phyloP scores from a whole-genome alignment of 768 basidiomycete genomes.

The Auricularia sp. region DNA sequence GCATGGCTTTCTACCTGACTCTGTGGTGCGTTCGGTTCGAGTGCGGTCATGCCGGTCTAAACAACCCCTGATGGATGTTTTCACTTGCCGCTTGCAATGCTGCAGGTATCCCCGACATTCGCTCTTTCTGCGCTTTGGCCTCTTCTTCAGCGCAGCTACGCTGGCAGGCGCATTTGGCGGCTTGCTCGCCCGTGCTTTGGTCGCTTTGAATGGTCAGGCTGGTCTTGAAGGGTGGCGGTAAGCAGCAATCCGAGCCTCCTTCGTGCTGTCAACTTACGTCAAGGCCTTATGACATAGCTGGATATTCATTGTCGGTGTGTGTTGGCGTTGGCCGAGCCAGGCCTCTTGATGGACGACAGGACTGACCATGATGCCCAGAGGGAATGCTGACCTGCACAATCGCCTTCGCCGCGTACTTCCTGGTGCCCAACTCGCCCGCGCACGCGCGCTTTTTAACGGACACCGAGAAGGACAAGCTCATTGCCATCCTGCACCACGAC shows the following conservation, averaged over 20 bases:
- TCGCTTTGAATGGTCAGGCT: slow-evolving; percentile 44
- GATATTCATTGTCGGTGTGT: slow-evolving; percentile 10
- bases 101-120: slow-evolving; percentile 1
- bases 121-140: not conserved
- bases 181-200: slow-evolving; percentile 49
- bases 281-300: slow-evolving; percentile 7
- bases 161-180: slow-evolving; percentile 56
- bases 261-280: not conserved
- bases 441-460: slow-evolving; percentile 40
- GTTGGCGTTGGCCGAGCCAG: not conserved
- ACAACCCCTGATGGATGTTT: not conserved
- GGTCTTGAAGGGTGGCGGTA: slow-evolving; percentile 43
- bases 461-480: slow-evolving; percentile 23
- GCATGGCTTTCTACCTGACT: not conserved
- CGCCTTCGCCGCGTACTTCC: slow-evolving; percentile 39
- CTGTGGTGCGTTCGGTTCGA: not conserved
- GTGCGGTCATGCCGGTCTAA: not conserved
- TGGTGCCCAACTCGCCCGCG: slow-evolving; percentile 37
- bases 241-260: not conserved
- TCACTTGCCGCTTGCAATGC: not conserved
- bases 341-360: not conserved
- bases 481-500: slow-evolving; percentile 14
- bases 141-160: slow-evolving; percentile 36
- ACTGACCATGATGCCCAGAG: slow-evolving; percentile 21
- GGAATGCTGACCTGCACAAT: slow-evolving; percentile 55